Base-by-base conservation (phyloP, 352 stramenopile species). In the Pythium coloratum region DNA sequence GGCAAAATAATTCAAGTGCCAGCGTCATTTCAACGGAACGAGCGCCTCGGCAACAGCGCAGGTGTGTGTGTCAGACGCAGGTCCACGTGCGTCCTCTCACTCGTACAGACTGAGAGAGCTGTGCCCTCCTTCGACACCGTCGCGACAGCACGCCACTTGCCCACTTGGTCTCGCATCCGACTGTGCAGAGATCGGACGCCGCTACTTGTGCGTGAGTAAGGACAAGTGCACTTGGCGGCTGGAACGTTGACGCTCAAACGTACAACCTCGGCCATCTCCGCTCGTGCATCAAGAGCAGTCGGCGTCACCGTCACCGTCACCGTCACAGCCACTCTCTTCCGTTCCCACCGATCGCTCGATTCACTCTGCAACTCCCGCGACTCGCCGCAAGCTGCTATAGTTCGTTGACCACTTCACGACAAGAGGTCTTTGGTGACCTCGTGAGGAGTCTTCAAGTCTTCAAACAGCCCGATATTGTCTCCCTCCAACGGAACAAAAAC, bases 91-190 rank as follows among this genome's bases (percentile, higher is more conserved):
- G 44, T 51, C 44, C n/a, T 51, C 13, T 42, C 13, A 14, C 44
- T 8, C 20, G 18, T 6, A 32, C 42, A 34, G 50, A 55, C 36
- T 13, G 54, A 16, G 54, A n/a, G 36, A 8, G 34, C 40, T 40
- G 40, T 55, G 44, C 47, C 33, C 50, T 50, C 51, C 44, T 51
- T 36, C 32, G 51, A 4, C 28, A 42, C 28, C 51, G 26, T 57
- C 51, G 32, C 28, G 28, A 47, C 2, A 59, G 38, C 38, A 36
- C 26, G 55, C 50, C 64, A 70, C 56, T 65, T 53, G 20, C 56
- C 51, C 50, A 67, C 34, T 66, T 66, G 53, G 64, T 64, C 56
- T 70, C 64, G 64, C 64, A 70, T 64, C 64, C 28, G 36, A 53
- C 28, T n/a, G 64, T 46, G 64, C 64, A 70, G 55, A 65, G 64